Percentiles rank a stretch among this genome's conserved stretches.
Evolutionary conservation across 805 yeast species (phyloP).

Genomic region (Cyberlindnera suaveolens): DNA sequence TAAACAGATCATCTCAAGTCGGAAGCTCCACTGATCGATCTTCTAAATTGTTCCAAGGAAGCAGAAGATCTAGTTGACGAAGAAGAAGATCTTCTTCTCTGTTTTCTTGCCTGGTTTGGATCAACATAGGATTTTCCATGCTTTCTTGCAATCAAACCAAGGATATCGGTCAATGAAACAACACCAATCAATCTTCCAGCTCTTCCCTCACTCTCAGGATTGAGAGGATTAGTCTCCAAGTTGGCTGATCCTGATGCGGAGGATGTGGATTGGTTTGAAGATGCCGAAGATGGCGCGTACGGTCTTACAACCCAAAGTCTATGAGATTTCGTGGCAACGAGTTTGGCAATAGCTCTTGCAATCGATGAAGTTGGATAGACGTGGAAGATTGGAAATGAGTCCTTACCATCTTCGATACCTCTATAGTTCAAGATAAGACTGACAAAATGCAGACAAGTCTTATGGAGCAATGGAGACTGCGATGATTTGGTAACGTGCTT

Average conservation of each 20-base stretch:
- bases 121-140: conserved; percentile 64
- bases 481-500: conserved; percentile 82
- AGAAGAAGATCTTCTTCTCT: conserved; percentile 57
- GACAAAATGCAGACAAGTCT: conserved; percentile 82
- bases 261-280: conserved; percentile 10
- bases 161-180: conserved; percentile 82
- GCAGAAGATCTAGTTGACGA: conserved; percentile 24
- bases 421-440: conserved; percentile 80
- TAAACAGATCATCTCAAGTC: conserved; percentile 21
- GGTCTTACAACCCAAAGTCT: conserved; percentile 81
- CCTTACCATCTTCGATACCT: conserved; percentile 92
- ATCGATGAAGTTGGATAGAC: conserved; percentile 74
- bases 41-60: conserved; percentile 36
- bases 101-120: conserved; percentile 83
- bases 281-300: conserved; percentile 24
- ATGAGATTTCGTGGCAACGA: conserved; percentile 93
- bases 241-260: conserved; percentile 15
- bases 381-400: conserved; percentile 94
- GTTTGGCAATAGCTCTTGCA: conserved; percentile 86
- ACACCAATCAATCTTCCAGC: conserved; percentile 88
- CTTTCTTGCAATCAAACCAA: conserved; percentile 71
- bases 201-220: conserved; percentile 40
- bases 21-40: conserved; percentile 33
- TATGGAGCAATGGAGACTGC: conserved; percentile 74
- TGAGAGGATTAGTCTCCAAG: conserved; percentile 18